Evolutionary conservation across 129 eudicot genomes (phyloP), one percentile per base, ranked within the genome.

Genomic region (Pulicaria dysenterica): DNA sequence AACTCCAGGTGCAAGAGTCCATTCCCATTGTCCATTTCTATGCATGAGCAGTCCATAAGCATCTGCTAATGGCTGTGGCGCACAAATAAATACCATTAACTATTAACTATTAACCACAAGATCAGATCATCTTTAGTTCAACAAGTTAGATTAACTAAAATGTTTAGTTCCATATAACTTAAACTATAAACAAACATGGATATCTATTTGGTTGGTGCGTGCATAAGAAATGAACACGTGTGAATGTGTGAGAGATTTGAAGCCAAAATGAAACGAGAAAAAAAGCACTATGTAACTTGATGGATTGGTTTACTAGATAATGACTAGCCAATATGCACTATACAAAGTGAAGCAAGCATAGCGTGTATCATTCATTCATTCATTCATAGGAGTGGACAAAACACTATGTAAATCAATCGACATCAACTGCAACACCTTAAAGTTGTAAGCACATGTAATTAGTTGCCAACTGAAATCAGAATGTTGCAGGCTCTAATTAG

Each of bases 1-100:
- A 14, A 94, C 91, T 54, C 97, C 97, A 66, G 99, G 99, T 65
- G 99, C 99, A 84, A 94, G 99, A 77, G 99, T 94, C 99, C 99
- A 94, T 72, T 94, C 97, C 99, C 99, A 94, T 72, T 87, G 93
- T 43, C 99, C 99, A 81, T 88, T 94, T 62, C 97, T 85, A 88
- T 94, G 99, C 97, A 90, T 90, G 66, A 90, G 97, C 69, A 94
- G 76, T 77, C 99, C 99, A 88, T 90, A 94, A 60, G 99, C 99
- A 86, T 94, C 99, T 42, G 89, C 93, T 75, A 90, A 72, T 8
- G 99, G 99, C 99, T 93, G 89, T 57, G 69, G 69, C n/a, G 7
- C 9, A 76, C n/a, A 15, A 77, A 7, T 39, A 55, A 51, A 5
- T 41, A 39, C 19, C 34, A 17, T 11, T 7, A 47, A 61, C 40